These are phyloP conservation scores for Pythium dissotocum DNA, from an alignment of 352 stramenopile genomes.

Conservation along the genomic window DNA sequence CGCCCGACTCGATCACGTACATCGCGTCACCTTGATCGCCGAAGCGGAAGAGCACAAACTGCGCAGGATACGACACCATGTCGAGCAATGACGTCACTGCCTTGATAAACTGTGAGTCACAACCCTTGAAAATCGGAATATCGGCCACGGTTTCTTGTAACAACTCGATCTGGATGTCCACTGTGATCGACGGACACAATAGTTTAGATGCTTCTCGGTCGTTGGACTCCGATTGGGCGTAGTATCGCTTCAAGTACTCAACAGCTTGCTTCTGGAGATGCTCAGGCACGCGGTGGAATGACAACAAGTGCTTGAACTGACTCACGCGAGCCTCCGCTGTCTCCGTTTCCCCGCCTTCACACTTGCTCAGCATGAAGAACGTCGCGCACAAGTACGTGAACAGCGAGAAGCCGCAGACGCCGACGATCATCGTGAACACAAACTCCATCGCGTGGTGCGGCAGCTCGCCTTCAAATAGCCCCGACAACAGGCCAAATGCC, in stretches of 20 bases:
- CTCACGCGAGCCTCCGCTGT: constrained; percentile 60
- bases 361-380: constrained; percentile 77
- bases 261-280: constrained; percentile 53
- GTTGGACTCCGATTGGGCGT: constrained; percentile 62
- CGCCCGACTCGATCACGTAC: constrained; percentile 68
- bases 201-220: constrained; percentile 59
- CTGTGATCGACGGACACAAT: constrained; percentile 67
- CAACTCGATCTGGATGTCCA: constrained; percentile 70
- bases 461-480: constrained; percentile 58
- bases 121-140: constrained; percentile 64
- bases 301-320: constrained; percentile 67
- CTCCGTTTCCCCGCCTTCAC: constrained; percentile 54
- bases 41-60: constrained; percentile 53
- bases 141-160: constrained; percentile 47
- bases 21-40: constrained; percentile 71
- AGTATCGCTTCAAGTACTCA: constrained; percentile 68
- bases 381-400: constrained; percentile 76
- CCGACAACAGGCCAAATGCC: constrained; percentile 63
- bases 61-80: constrained; percentile 50
- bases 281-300: constrained; percentile 59
- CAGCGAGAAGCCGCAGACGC: constrained; percentile 58
- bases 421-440: constrained; percentile 61
- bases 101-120: constrained; percentile 57
- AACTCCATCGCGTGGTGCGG: constrained; percentile 51
- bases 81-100: constrained; percentile 60